A percentile compares a stretch with the other conserved stretches of the same genome.
phyloP scores from a whole-genome alignment of 495 filamentous ascomycete genomes.

The Neurospora sublineolata region DNA sequence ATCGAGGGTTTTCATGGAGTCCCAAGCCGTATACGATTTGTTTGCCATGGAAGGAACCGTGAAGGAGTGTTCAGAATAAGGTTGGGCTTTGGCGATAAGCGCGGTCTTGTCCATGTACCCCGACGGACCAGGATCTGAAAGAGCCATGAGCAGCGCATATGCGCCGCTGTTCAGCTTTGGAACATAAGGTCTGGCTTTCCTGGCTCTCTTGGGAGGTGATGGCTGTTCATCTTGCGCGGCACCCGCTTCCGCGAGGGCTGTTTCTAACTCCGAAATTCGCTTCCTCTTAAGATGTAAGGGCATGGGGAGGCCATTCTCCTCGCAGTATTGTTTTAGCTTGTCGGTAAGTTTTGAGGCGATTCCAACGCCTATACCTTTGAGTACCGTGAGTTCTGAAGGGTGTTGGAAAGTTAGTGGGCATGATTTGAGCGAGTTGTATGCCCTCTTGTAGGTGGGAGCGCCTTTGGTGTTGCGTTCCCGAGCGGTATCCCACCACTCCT shows the following conservation, averaged over 20 bases:
- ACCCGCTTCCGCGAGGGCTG: constrained; percentile 13
- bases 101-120: constrained; percentile 53
- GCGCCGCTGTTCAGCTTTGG: constrained; percentile 59
- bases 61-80: constrained; percentile 65
- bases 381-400: constrained; percentile 59
- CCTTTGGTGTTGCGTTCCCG: constrained; percentile 62
- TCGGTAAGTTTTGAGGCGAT: constrained; percentile 61
- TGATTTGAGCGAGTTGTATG: constrained; percentile 68
- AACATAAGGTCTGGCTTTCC: constrained; percentile 59
- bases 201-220: constrained; percentile 49
- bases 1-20: constrained; percentile 67
- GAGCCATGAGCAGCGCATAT: constrained; percentile 61
- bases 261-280: constrained; percentile 14
- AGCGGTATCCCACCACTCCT: constrained; percentile 70
- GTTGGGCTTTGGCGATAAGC: constrained; percentile 59
- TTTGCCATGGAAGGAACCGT: constrained; percentile 54
- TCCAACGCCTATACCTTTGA: constrained; percentile 62
- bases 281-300: constrained; percentile 41
- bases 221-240: constrained; percentile 25
- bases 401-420: constrained; percentile 66
- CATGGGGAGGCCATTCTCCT: constrained; percentile 58
- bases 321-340: constrained; percentile 54
- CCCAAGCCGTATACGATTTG: constrained; percentile 75
- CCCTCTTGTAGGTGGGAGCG: constrained; percentile 62
- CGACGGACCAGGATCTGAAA: constrained; percentile 44